These are phyloP conservation scores for Suillus luteus DNA, from an alignment of 768 basidiomycete genomes.

Conservation along the genomic window DNA sequence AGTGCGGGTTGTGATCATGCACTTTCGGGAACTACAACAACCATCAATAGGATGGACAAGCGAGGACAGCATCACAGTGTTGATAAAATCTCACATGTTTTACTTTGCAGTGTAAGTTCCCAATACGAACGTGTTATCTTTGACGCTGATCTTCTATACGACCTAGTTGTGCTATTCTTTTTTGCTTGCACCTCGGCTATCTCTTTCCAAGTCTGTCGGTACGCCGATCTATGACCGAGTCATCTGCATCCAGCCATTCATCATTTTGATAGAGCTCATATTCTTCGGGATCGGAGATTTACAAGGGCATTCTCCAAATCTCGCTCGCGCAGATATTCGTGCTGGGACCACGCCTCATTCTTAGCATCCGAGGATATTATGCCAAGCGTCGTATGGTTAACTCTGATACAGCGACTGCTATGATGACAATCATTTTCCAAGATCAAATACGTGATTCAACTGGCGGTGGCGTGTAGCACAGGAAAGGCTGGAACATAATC, in stretches of 20 bases:
- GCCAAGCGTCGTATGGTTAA: neutral
- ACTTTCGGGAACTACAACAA: neutral
- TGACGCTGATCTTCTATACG: neutral
- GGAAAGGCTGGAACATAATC: neutral
- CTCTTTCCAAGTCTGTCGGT: neutral
- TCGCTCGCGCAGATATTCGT: neutral
- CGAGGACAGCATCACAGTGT: neutral
- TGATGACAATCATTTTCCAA: neutral
- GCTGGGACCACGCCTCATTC: neutral
- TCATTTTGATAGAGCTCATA: too few relatives aligned
- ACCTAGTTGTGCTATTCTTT: neutral
- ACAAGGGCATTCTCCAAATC: neutral
- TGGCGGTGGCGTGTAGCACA: neutral
- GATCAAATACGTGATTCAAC: neutral
- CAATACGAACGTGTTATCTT: neutral
- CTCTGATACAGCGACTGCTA: neutral
- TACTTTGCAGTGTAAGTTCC: conserved; percentile 6
- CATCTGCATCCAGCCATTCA: neutral
- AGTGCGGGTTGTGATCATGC: neutral
- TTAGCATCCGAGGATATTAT: neutral
- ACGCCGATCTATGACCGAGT: neutral
- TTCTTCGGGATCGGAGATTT: neutral
- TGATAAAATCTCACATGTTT: neutral
- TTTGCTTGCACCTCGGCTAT: neutral
- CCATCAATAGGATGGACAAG: neutral